phyloP scores from a whole-genome alignment of 2,329 filamentous ascomycete species.

The Sporothrix brasiliensis region DNA sequence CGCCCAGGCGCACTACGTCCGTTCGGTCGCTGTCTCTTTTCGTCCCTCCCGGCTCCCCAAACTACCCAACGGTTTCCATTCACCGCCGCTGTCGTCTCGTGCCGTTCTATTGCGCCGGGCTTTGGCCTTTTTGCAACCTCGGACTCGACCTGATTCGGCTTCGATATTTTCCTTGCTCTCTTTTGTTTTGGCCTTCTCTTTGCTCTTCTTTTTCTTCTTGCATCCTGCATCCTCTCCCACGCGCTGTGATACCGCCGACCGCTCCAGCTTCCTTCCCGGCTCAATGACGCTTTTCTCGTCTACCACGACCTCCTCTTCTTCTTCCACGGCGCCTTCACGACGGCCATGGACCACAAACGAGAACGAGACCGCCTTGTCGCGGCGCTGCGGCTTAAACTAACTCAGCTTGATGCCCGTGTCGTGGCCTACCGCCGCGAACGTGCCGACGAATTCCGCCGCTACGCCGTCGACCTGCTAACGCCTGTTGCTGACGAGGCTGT shows the following conservation, averaged over 20 bases:
- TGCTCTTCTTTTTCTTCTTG: not conserved
- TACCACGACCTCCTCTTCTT: constrained; percentile 8
- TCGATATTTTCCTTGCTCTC: not conserved
- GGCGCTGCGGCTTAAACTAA: constrained; percentile 57
- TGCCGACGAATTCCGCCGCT: constrained; percentile 59
- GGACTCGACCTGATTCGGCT: not conserved
- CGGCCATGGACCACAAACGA: constrained; percentile 17
- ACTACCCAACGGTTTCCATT: not conserved
- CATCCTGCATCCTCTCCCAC: not conserved
- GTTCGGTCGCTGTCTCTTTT: not conserved
- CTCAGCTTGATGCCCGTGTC: constrained; percentile 61
- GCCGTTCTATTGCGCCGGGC: constrained; percentile 3
- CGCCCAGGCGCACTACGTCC: not conserved
- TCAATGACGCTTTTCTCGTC: constrained; percentile 29
- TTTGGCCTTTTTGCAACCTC: not conserved
- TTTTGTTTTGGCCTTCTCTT: not conserved
- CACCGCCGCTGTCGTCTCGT: constrained; percentile 3
- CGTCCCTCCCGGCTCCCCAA: constrained; percentile 4
- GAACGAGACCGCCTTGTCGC: constrained; percentile 51
- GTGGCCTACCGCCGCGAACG: constrained; percentile 60
- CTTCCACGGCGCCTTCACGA: constrained; percentile 23
- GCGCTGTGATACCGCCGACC: not conserved
- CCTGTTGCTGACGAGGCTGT: constrained; percentile 53
- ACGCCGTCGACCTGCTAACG: constrained; percentile 56
- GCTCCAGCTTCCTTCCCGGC: not conserved